These are phyloP conservation scores for Nasturtium officinale DNA, from an alignment of 345 rosid species.

Conservation along the genomic window DNA sequence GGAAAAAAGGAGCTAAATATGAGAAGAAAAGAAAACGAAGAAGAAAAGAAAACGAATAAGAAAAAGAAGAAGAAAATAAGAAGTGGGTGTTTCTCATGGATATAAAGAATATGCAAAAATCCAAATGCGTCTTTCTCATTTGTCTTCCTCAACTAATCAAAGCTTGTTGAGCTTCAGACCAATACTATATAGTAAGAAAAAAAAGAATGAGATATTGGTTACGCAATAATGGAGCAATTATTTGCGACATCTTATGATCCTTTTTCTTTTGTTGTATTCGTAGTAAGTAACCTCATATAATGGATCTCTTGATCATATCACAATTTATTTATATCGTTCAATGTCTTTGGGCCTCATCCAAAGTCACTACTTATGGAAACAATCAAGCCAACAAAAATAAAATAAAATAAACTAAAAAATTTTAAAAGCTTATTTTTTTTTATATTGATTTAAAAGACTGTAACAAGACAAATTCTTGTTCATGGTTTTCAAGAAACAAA, in stretches of 20 bases:
- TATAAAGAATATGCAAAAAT: conserved; percentile 53
- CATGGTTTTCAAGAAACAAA: conserved; percentile 6
- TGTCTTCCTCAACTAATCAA: conserved; percentile 40
- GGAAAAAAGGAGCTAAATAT: conserved; percentile 40
- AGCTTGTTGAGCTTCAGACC: not conserved
- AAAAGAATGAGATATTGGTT: not conserved
- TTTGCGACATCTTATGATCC: conserved; percentile 1
- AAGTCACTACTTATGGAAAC: too few relatives aligned
- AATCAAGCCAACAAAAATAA: too few relatives aligned
- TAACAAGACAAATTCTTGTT: not conserved
- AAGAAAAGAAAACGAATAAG: conserved; percentile 5
- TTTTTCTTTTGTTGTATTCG: not conserved
- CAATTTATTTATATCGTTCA: not conserved
- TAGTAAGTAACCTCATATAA: not conserved
- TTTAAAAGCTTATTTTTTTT: too few relatives aligned
- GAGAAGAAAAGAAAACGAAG: not conserved
- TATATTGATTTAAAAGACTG: not conserved
- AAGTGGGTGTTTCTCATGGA: conserved; percentile 64
- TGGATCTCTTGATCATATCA: not conserved
- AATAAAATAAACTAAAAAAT: too few relatives aligned
- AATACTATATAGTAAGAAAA: not conserved
- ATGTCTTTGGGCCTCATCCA: not conserved
- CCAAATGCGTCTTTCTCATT: conserved; percentile 13
- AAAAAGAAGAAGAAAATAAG: conserved; percentile 38
- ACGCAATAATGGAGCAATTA: not conserved